Percentiles rank a stretch among this genome's conserved stretches.
Evolutionary conservation across 1,139 yeast genomes (phyloP).

Genomic region (Candida glucosophila): DNA sequence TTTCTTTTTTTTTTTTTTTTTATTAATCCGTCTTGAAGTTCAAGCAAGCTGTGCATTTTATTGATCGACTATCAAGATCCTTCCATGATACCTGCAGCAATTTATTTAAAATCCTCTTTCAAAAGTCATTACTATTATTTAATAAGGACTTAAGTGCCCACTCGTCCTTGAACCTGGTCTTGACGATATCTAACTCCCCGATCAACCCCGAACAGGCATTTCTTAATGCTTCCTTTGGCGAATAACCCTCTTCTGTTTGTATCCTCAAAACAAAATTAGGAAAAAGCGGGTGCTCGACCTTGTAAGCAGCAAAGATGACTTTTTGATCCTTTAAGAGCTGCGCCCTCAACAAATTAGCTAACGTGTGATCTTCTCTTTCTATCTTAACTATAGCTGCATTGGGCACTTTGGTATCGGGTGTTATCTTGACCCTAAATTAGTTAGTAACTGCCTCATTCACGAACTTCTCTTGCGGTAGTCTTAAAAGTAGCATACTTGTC

Average conservation of each 20-base stretch:
- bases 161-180: conserved; percentile 77
- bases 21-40: too few relatives aligned
- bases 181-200: conserved; percentile 65
- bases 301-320: conserved; percentile 93
- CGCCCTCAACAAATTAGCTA: conserved; percentile 81
- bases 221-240: conserved; percentile 83
- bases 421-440: conserved; percentile 53
- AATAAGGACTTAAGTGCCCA: conserved; percentile 83
- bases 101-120: too few relatives aligned
- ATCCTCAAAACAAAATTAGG: conserved; percentile 90
- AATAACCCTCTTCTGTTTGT: conserved; percentile 91
- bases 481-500: too few relatives aligned
- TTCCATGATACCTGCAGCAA: too few relatives aligned
- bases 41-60: too few relatives aligned
- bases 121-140: conserved; percentile 44
- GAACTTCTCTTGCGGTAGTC: too few relatives aligned
- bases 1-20: too few relatives aligned
- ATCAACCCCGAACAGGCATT: conserved; percentile 84
- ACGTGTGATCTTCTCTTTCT: conserved; percentile 95
- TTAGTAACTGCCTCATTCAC: too few relatives aligned
- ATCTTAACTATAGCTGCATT: conserved; percentile 89
- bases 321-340: conserved; percentile 79
- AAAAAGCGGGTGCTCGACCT: conserved; percentile 94
- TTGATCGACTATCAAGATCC: too few relatives aligned
- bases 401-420: conserved; percentile 92